Evolutionary conservation across 352 stramenopile genomes (phyloP).

Genomic region (Pseudoperonospora humuli): DNA sequence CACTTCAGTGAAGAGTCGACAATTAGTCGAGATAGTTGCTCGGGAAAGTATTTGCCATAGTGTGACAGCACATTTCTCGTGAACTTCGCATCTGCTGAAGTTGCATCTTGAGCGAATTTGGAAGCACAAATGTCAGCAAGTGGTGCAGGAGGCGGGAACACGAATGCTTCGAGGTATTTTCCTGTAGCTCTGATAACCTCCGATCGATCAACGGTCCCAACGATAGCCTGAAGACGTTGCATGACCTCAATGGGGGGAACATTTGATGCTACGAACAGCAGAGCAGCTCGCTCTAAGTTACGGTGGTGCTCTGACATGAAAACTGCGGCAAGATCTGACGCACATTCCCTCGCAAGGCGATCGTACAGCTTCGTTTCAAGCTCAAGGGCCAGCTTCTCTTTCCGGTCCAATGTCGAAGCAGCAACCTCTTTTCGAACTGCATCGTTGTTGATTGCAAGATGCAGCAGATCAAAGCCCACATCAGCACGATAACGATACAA

Average conservation of each 20-base stretch:
- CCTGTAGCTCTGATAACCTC: slow-evolving; percentile 51
- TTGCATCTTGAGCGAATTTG: slow-evolving; percentile 7
- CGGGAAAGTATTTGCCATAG: slow-evolving; percentile 66
- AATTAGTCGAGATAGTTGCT: slow-evolving; percentile 62
- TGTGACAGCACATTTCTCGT: slow-evolving; percentile 62
- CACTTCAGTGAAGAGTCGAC: slow-evolving; percentile 66
- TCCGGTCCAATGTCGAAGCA: slow-evolving; percentile 21
- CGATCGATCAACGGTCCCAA: slow-evolving; percentile 30
- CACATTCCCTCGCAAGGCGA: slow-evolving; percentile 57
- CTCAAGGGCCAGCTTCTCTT: slow-evolving; percentile 47
- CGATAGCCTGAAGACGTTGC: slow-evolving; percentile 40
- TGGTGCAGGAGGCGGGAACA: slow-evolving; percentile 45
- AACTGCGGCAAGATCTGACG: slow-evolving; percentile 44
- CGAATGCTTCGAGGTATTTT: slow-evolving; percentile 70
- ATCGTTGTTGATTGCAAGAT: slow-evolving; percentile 21
- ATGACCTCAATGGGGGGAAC: slow-evolving; percentile 50
- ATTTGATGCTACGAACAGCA: slow-evolving; percentile 71
- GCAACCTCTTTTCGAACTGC: slow-evolving; percentile 6
- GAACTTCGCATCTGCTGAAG: slow-evolving; percentile 25
- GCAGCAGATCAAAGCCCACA: slow-evolving; percentile 48
- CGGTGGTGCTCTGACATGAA: slow-evolving; percentile 49
- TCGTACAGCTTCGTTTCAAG: slow-evolving; percentile 76
- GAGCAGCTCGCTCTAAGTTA: slow-evolving; percentile 51
- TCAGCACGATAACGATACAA: slow-evolving; percentile 82
- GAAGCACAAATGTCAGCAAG: slow-evolving; percentile 14